Percentiles rank a stretch among this genome's conserved stretches.
These are phyloP conservation scores for Komagataella mondaviorum DNA, from an alignment of 805 yeast genomes.

Conservation along the genomic window DNA sequence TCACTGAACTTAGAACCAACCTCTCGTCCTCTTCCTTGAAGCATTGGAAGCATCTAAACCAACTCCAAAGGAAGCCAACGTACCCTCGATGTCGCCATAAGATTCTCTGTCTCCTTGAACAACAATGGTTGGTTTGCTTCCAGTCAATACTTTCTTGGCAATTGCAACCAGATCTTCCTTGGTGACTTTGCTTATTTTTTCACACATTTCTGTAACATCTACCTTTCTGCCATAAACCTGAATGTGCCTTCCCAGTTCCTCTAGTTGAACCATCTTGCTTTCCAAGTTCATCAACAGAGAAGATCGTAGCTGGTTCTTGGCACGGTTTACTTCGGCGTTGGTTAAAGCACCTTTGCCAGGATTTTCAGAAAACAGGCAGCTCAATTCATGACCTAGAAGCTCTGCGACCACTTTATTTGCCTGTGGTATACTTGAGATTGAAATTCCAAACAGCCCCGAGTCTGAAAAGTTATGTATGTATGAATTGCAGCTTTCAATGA, in stretches of 20 bases:
- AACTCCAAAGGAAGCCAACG: constrained; percentile 58
- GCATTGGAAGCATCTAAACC: constrained; percentile 23
- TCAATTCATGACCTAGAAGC: constrained; percentile 54
- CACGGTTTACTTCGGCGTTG: constrained; percentile 67
- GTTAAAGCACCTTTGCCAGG: constrained; percentile 48
- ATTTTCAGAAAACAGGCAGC: constrained; percentile 25
- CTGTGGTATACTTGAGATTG: constrained; percentile 73
- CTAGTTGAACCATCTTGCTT: constrained; percentile 84
- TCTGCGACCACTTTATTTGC: constrained; percentile 80
- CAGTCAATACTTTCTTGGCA: constrained; percentile 64
- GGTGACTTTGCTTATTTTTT: constrained; percentile 54
- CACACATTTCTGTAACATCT: constrained; percentile 71
- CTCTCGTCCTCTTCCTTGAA: neutral
- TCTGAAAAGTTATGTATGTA: constrained; percentile 87
- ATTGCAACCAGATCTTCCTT: constrained; percentile 57
- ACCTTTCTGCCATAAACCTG: constrained; percentile 71
- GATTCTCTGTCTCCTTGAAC: constrained; percentile 78
- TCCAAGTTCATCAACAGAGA: constrained; percentile 88
- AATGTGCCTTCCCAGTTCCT: constrained; percentile 91
- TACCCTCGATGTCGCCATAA: constrained; percentile 72
- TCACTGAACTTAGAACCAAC: neutral
- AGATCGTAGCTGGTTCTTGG: constrained; percentile 83
- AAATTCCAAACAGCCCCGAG: constrained; percentile 83
- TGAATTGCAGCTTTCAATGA: constrained; percentile 76
- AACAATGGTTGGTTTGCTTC: constrained; percentile 70